These are phyloP conservation scores for Neonothopanus nambi DNA, from an alignment of 1,284 basidiomycete genomes.

Conservation along the genomic window DNA sequence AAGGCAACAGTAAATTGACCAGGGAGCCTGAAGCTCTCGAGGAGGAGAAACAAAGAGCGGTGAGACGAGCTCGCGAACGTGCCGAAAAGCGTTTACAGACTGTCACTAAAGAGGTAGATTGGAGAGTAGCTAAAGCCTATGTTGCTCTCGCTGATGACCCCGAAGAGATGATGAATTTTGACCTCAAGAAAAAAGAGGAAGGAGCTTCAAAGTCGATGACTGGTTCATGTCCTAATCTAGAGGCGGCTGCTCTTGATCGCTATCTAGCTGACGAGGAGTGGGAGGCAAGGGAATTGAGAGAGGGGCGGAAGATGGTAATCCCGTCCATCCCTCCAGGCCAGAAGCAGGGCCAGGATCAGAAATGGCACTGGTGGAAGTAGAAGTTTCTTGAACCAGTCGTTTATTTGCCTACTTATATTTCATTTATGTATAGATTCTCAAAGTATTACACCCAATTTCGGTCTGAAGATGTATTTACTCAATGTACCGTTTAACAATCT, in stretches of 20 bases:
- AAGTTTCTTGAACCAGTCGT: too few species aligned
- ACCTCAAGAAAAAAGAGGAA: slow-evolving; percentile 21
- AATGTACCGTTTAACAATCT: too few species aligned
- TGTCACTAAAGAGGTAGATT: slow-evolving; percentile 69
- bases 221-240: slow-evolving; percentile 32
- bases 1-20: slow-evolving; percentile 15
- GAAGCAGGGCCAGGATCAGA: background rate
- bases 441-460: too few species aligned
- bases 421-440: too few species aligned
- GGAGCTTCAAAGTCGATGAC: slow-evolving; percentile 15
- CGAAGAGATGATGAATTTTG: slow-evolving; percentile 27
- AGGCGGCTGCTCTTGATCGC: slow-evolving; percentile 51
- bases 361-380: background rate
- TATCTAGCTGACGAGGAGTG: slow-evolving; percentile 71
- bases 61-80: slow-evolving; percentile 47
- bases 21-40: slow-evolving; percentile 23
- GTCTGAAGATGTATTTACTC: too few species aligned
- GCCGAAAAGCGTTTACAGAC: slow-evolving; percentile 62
- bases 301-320: background rate
- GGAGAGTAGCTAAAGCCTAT: slow-evolving; percentile 64
- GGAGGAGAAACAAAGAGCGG: slow-evolving; percentile 39
- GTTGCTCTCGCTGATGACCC: slow-evolving; percentile 58
- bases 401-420: too few species aligned
- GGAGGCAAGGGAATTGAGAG: slow-evolving; percentile 37
- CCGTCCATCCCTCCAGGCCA: background rate